A percentile compares a stretch with the other conserved stretches of the same genome.
Conservation (phyloP, 352 stramenopile genomes). For the Hyaloperonospora arabidopsidis region DNA sequence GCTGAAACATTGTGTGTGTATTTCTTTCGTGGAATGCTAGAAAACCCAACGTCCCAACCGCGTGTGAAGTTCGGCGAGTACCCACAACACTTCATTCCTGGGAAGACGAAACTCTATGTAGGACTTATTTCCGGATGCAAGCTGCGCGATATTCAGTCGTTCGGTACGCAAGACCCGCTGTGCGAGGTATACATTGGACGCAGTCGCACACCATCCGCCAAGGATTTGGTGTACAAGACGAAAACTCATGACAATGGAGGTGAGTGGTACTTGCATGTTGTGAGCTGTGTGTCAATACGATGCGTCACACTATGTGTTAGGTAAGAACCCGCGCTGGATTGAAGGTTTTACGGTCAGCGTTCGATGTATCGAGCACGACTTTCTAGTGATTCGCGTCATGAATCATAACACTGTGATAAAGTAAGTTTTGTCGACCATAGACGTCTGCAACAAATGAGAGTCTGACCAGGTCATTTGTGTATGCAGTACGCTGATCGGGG, state of each 20-base stretch:
- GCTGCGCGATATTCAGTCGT: constrained; percentile 65
- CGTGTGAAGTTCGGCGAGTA: constrained; percentile 64
- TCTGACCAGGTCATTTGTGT: constrained; percentile 1
- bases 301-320: constrained; percentile 12
- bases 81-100: constrained; percentile 65
- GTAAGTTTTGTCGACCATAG: constrained; percentile 24
- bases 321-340: constrained; percentile 73
- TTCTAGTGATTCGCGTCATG: constrained; percentile 70
- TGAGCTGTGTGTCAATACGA: background rate
- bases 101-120: constrained; percentile 63
- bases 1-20: constrained; percentile 2
- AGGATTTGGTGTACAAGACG: constrained; percentile 59
- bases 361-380: constrained; percentile 77
- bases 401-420: constrained; percentile 75
- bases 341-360: constrained; percentile 49
- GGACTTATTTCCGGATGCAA: constrained; percentile 63
- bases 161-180: constrained; percentile 67
- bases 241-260: constrained; percentile 76
- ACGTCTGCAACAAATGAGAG: background rate
- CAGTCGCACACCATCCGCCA: constrained; percentile 26
- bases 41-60: constrained; percentile 62
- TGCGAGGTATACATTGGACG: constrained; percentile 66
- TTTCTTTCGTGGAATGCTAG: constrained; percentile 23
- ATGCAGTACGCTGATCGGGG: constrained; percentile 55
- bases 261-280: constrained; percentile 5